Conservation (phyloP, 1,139 yeast genomes). For the Pichia kudriavzevii region DNA sequence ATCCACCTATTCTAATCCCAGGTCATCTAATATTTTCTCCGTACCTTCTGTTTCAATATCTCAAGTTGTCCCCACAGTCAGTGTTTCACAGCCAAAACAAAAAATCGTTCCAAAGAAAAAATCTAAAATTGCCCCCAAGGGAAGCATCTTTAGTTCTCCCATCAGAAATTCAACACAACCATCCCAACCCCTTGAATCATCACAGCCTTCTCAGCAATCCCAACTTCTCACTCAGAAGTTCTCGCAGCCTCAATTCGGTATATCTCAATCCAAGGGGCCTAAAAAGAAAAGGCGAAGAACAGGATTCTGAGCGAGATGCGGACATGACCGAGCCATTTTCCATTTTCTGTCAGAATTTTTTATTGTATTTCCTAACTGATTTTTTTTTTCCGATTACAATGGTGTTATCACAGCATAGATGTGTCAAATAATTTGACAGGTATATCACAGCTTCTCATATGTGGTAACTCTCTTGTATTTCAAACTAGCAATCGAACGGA, state of each 20-base stretch:
- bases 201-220: constrained; percentile 1
- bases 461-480: no score
- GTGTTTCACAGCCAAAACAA: background rate
- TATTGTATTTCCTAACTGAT: no score
- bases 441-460: no score
- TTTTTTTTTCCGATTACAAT: no score
- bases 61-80: constrained; percentile 5
- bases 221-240: constrained; percentile 2
- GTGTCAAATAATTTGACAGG: no score
- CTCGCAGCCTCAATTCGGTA: constrained; percentile 4
- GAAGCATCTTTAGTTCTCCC: background rate
- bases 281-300: constrained; percentile 13
- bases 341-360: no score
- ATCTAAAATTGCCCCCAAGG: constrained; percentile 1
- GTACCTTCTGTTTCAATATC: constrained; percentile 10
- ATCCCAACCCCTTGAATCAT: constrained; percentile 1
- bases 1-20: no score
- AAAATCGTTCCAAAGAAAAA: background rate
- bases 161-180: background rate
- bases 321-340: no score
- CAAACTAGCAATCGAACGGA: no score
- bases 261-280: constrained; percentile 5
- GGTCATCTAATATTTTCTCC: background rate
- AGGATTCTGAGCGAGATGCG: constrained; percentile 12
- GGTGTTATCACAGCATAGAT: no score